Conservation (phyloP, 2,329 filamentous ascomycete species). For the Phaeophleospora eucalypticola region DNA sequence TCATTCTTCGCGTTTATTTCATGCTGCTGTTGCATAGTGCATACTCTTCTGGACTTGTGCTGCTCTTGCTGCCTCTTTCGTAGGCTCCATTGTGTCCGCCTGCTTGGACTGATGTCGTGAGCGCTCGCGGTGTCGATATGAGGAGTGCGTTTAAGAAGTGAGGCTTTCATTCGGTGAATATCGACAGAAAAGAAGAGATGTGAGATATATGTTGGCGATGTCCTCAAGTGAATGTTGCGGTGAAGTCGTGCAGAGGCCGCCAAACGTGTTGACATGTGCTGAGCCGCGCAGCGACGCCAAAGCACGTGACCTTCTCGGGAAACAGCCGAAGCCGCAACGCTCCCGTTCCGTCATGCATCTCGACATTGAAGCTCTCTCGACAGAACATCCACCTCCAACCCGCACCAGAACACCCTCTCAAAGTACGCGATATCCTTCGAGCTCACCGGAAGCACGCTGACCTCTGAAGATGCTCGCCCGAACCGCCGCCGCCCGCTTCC, state of each 20-base stretch:
- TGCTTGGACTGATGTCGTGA: no score
- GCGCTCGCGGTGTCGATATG: no score
- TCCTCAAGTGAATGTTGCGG: no score
- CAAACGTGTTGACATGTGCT: background rate
- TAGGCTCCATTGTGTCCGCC: no score
- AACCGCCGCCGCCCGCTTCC: conserved; percentile 54
- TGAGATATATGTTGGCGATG: no score
- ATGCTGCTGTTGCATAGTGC: no score
- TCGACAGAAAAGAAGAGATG: no score
- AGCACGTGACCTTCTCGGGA: background rate
- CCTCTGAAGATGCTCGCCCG: conserved; percentile 30
- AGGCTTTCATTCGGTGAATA: no score
- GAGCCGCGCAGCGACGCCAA: background rate
- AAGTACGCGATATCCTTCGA: background rate
- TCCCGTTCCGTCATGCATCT: background rate
- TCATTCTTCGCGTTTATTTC: no score
- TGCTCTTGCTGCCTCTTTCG: no score
- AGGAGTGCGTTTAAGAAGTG: no score
- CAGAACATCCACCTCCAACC: conserved; percentile 1
- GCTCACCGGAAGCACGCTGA: background rate
- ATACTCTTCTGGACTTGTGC: no score
- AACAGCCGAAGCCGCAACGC: background rate
- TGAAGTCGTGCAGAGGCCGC: background rate
- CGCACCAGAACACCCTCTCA: background rate
- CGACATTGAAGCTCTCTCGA: conserved; percentile 1